Conservation (phyloP, 805 yeast species). For the Sugiyamaella boreocaroliniensis region DNA sequence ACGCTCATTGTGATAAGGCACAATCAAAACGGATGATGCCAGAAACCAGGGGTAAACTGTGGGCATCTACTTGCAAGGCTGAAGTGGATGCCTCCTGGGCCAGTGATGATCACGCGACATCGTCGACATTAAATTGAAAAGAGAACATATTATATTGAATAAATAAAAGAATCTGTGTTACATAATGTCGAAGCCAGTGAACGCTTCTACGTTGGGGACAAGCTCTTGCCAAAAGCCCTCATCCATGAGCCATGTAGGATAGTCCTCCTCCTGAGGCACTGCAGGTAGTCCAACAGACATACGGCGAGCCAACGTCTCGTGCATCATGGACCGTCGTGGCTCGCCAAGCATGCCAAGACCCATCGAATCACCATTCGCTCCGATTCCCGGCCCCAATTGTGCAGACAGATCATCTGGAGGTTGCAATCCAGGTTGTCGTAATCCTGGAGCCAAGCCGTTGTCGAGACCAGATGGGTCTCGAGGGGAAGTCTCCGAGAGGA, state of each 20-base stretch:
- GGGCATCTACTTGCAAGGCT: too few relatives aligned
- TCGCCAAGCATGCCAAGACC: background rate
- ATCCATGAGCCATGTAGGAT: slow-evolving; percentile 48
- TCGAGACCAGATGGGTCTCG: too few relatives aligned
- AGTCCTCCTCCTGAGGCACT: slow-evolving; percentile 35
- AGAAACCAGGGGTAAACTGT: background rate
- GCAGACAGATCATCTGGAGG: background rate
- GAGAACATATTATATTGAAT: background rate
- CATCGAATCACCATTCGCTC: background rate
- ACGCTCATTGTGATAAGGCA: background rate
- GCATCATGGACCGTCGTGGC: slow-evolving; percentile 1
- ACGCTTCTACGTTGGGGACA: slow-evolving; percentile 23
- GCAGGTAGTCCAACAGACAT: background rate
- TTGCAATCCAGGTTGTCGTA: too few relatives aligned
- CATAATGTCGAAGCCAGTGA: slow-evolving; percentile 19
- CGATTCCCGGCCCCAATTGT: background rate
- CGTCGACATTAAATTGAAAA: too few relatives aligned
- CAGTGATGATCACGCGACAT: too few relatives aligned
- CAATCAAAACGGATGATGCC: background rate
- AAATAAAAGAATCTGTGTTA: background rate
- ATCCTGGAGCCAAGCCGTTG: too few relatives aligned
- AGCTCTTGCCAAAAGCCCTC: slow-evolving; percentile 69
- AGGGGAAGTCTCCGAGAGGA: too few relatives aligned
- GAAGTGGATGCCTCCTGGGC: too few relatives aligned
- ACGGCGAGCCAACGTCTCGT: background rate